These are phyloP conservation scores for Tulasnella sp. DNA, from an alignment of 768 basidiomycete species.

Conservation along the genomic window DNA sequence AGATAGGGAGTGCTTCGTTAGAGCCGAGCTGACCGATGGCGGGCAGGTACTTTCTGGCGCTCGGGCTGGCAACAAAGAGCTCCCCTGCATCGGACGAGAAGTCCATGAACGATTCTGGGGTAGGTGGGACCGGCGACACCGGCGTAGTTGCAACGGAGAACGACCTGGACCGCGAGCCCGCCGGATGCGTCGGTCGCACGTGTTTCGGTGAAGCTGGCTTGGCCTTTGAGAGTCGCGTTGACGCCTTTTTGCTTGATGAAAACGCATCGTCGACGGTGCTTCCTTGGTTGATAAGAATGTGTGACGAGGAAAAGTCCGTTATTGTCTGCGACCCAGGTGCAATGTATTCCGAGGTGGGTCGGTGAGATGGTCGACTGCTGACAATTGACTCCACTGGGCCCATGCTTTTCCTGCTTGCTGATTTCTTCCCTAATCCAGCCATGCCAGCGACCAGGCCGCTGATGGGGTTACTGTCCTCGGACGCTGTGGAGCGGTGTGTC, in stretches of 20 bases:
- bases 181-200: background rate
- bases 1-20: background rate
- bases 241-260: background rate
- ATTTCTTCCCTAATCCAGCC: background rate
- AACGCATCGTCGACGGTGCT: background rate
- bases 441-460: background rate
- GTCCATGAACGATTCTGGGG: background rate
- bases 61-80: background rate
- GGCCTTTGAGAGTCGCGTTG: background rate
- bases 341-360: background rate
- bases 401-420: background rate
- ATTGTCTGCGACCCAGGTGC: background rate
- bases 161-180: background rate
- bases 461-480: background rate
- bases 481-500: background rate
- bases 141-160: background rate
- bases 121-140: background rate
- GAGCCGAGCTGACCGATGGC: background rate
- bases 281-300: background rate
- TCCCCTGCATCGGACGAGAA: background rate
- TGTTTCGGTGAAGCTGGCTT: background rate
- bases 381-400: background rate
- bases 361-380: background rate
- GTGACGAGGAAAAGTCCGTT: background rate
- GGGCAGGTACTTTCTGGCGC: background rate